phyloP scores from a whole-genome alignment of 2,329 filamentous ascomycete species.

The Stenocarpella maydis region DNA sequence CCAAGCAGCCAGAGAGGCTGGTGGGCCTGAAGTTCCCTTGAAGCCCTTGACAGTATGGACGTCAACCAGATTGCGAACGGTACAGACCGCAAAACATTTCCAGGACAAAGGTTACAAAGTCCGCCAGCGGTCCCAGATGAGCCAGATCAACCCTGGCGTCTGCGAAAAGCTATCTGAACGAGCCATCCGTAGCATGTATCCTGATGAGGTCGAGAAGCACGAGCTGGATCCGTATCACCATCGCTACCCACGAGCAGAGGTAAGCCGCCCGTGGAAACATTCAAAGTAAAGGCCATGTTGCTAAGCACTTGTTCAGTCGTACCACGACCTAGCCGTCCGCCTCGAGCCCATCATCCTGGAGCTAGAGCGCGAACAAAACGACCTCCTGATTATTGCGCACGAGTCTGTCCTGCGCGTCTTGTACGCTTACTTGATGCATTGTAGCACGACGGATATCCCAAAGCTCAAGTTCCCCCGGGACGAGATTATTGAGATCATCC shows the following conservation, averaged over 20 bases:
- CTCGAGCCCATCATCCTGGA: conserved; percentile 98
- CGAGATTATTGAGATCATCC: conserved; percentile 98
- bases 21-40: conserved; percentile 72
- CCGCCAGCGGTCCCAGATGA: conserved; percentile 93
- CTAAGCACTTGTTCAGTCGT: conserved; percentile 68
- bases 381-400: conserved; percentile 97
- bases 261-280: conserved; percentile 48
- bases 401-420: conserved; percentile 97
- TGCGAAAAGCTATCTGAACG: conserved; percentile 92
- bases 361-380: conserved; percentile 94
- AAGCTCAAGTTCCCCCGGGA: conserved; percentile 92
- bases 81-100: conserved; percentile 88
- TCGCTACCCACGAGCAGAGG: conserved; percentile 92
- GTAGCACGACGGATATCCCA: conserved; percentile 93
- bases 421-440: conserved; percentile 98
- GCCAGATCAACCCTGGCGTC: conserved; percentile 94
- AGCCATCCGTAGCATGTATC: conserved; percentile 81
- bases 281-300: background rate
- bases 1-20: conserved; percentile 71
- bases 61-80: conserved; percentile 86
- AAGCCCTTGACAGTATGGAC: conserved; percentile 94
- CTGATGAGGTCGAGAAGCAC: conserved; percentile 92
- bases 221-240: conserved; percentile 96
- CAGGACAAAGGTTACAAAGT: conserved; percentile 83
- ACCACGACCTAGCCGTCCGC: conserved; percentile 97